phyloP scores from a whole-genome alignment of 306 rosid genomes.

The Urtica urens region DNA sequence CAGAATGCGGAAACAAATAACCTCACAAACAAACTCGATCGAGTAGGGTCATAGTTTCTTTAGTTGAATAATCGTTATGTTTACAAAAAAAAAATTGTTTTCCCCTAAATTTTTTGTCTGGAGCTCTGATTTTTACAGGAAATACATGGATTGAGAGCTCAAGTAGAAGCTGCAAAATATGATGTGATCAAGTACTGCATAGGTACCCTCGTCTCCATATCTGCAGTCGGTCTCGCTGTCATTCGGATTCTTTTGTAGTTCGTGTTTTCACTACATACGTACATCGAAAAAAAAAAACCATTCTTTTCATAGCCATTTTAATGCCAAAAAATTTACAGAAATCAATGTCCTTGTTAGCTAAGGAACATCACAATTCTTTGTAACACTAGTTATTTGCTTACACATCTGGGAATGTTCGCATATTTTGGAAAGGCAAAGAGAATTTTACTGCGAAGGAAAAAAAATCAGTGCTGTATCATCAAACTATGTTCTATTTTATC shows the following conservation, averaged over 20 bases:
- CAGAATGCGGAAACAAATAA: conserved; percentile 80
- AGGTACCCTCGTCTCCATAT: conserved; percentile 88
- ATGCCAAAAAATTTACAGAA: too few relatives aligned
- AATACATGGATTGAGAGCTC: conserved; percentile 73
- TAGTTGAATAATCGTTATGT: not conserved
- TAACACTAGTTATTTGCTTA: too few relatives aligned
- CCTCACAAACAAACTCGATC: conserved; percentile 80
- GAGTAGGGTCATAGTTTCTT: conserved; percentile 33
- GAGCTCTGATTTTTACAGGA: conserved; percentile 54
- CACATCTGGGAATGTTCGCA: too few relatives aligned
- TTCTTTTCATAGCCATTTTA: too few relatives aligned
- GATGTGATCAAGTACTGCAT: conserved; percentile 93
- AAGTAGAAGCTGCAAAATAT: conserved; percentile 88
- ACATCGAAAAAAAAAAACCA: too few relatives aligned
- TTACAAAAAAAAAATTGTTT: not conserved
- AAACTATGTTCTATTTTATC: too few relatives aligned
- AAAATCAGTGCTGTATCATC: too few relatives aligned
- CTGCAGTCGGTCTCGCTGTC: conserved; percentile 92
- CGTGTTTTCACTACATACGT: too few relatives aligned
- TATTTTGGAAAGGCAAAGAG: too few relatives aligned
- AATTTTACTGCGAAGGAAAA: too few relatives aligned
- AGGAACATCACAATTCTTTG: too few relatives aligned
- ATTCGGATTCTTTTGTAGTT: conserved; percentile 29
- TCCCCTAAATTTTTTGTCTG: not conserved
- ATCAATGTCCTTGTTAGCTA: too few relatives aligned